A percentile compares a stretch with the other conserved stretches of the same genome.
phyloP scores from a whole-genome alignment of 805 yeast species.

The Saccharomycopsis sp. region DNA sequence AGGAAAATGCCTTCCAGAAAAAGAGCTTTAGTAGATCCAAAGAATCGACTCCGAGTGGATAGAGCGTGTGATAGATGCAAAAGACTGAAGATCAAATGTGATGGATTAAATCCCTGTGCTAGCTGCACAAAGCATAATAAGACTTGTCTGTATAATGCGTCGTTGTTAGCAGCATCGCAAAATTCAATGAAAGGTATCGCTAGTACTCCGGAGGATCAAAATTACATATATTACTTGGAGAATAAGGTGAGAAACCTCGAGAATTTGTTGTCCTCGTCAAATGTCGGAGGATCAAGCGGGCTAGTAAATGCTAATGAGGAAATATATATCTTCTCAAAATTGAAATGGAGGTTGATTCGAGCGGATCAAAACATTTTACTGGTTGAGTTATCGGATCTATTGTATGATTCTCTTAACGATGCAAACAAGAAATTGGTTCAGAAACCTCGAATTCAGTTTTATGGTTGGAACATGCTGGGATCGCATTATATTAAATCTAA shows the following conservation, averaged over 20 bases:
- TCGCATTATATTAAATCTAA: constrained; percentile 35
- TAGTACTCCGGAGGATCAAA: constrained; percentile 2
- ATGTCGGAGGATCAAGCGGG: neutral
- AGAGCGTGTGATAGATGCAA: constrained; percentile 41
- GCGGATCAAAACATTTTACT: constrained; percentile 12
- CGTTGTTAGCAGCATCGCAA: neutral
- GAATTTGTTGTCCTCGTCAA: neutral
- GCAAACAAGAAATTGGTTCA: neutral
- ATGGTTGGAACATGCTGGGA: constrained; percentile 65
- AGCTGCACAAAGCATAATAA: constrained; percentile 33
- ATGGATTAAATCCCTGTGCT: constrained; percentile 35
- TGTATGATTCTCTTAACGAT: constrained; percentile 1
- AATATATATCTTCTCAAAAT: constrained; percentile 4
- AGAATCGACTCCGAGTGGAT: constrained; percentile 31
- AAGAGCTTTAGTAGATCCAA: constrained; percentile 6
- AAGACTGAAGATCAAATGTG: constrained; percentile 38
- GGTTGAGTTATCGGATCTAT: constrained; percentile 1
- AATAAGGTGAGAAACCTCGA: constrained; percentile 36
- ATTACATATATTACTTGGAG: constrained; percentile 31
- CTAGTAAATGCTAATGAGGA: neutral
- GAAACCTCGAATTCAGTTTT: constrained; percentile 31
- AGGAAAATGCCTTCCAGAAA: too few species aligned
- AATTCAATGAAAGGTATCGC: neutral
- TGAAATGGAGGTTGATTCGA: constrained; percentile 13
- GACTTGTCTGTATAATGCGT: constrained; percentile 27